Base-by-base conservation (phyloP, 192 early-diverging fungal genomes). In the Physocladia obscura region DNA sequence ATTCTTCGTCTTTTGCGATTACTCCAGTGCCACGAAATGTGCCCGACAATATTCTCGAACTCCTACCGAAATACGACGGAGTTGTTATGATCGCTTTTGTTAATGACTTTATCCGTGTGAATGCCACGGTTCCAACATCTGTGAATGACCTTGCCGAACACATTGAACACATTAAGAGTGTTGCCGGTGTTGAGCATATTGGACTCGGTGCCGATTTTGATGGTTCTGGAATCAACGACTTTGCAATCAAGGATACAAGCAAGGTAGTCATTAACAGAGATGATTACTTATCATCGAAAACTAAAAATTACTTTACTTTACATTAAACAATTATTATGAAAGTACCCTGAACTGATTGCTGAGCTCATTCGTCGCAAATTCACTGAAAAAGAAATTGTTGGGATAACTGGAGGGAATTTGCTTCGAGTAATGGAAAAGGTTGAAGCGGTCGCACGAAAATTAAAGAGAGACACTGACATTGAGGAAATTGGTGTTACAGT, bases 131-230 rank as follows among this genome's bases (percentile, higher is more conserved):
- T 0, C 47, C 84, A 4, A 38, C 21, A 1, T 73, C 73, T 24
- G 81, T 72, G 31, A 26, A 34, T 8, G 62, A 67, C 4, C 19
- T 90, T 1, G 87, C 77, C 8, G 83, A 89, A 50, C 87, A 89
- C 69, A 79, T 89, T 26, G 74, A 71, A 39, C 72, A 90, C 54
- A 81, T 89, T 52, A 71, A 64, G 24, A 71, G 74, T 2, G 63
- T 84, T 8, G 81, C 76, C 55, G 89, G 89, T 0, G 57, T 73
- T 17, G 40, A 77, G 52, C 76, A 83, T 51, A 77, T 89, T n/a
- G 89, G 88, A 21, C 27, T 90, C 2, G 89, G 89, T 0, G 76
- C 82, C 21, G 89, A 90, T 68, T 90, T 82, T 71, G 85, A 90
- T 67, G 89, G 89, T 0, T 83, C 84, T 27, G 61, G 60, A 2